phyloP scores from a whole-genome alignment of 257 asterid species.

The Solanum virginianum region DNA sequence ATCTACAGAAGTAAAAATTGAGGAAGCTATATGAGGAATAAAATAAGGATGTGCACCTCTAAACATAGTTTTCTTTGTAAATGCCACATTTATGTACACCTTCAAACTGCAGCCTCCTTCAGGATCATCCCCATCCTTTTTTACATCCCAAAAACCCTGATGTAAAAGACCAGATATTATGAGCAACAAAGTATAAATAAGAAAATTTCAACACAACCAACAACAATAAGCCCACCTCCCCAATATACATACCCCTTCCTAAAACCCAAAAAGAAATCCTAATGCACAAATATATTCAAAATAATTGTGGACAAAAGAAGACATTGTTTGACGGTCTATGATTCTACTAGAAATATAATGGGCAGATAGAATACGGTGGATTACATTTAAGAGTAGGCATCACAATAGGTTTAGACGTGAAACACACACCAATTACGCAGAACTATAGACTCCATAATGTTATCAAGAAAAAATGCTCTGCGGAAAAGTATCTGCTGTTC shows the following conservation, averaged over 20 bases:
- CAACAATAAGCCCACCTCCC: not conserved
- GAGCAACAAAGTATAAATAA: not conserved
- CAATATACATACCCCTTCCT: not conserved
- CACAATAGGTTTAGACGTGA: not conserved
- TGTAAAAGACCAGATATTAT: not conserved
- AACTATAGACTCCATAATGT: not conserved
- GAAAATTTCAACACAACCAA: not conserved
- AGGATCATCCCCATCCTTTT: slow-evolving; percentile 34
- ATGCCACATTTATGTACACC: slow-evolving; percentile 63
- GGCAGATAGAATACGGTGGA: not conserved
- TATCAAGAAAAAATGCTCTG: not conserved
- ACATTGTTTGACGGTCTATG: not conserved
- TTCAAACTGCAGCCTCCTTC: slow-evolving; percentile 50
- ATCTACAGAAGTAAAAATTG: not conserved
- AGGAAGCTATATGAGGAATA: not conserved
- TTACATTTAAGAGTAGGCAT: not conserved
- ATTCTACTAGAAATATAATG: not conserved
- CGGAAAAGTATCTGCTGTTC: not conserved
- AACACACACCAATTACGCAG: not conserved
- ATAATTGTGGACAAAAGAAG: not conserved
- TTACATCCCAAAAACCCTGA: slow-evolving; percentile 87
- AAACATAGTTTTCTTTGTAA: slow-evolving; percentile 88
- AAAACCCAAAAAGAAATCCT: not conserved
- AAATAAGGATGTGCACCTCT: slow-evolving; percentile 40
- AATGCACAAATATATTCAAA: not conserved